Evolutionary conservation across 179 eudicot species (phyloP).

Genomic region (Spergularia azorica): DNA sequence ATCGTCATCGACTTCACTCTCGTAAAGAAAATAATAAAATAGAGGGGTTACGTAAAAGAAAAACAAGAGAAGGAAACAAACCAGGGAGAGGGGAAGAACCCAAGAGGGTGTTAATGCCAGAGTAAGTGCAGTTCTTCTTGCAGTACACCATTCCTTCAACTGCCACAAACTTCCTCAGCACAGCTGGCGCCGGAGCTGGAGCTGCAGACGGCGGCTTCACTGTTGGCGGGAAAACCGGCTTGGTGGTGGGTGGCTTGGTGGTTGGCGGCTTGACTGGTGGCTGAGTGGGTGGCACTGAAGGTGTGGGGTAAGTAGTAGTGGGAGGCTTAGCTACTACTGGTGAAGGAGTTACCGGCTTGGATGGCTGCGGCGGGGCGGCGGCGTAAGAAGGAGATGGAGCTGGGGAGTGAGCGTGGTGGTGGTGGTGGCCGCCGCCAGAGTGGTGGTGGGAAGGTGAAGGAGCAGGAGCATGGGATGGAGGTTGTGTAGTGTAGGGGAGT

Average conservation of each 20-base stretch:
- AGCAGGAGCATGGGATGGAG: conserved; percentile 14
- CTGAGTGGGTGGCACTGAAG: not conserved
- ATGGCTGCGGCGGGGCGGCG: conserved; percentile 2
- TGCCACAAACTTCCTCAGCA: conserved; percentile 44
- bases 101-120: conserved; percentile 54
- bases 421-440: conserved; percentile 21
- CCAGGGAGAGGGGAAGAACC: conserved; percentile 60
- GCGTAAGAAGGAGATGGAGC: conserved; percentile 12
- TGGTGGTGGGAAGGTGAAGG: conserved; percentile 17
- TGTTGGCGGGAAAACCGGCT: conserved; percentile 4
- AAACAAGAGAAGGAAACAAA: conserved; percentile 6
- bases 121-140: conserved; percentile 51
- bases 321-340: conserved; percentile 4
- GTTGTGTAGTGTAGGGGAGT: not conserved
- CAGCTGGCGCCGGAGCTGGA: conserved; percentile 12
- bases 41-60: too few species aligned
- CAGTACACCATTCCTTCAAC: conserved; percentile 75
- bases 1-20: too few species aligned
- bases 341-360: conserved; percentile 15
- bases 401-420: conserved; percentile 19
- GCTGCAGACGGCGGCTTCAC: conserved; percentile 24
- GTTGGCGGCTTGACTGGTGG: conserved; percentile 16
- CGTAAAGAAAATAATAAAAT: too few species aligned
- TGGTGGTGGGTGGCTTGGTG: not conserved
- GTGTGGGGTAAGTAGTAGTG: conserved; percentile 8